phyloP scores from a whole-genome alignment of 1,284 basidiomycete genomes.

The Papiliotrema flavescens region DNA sequence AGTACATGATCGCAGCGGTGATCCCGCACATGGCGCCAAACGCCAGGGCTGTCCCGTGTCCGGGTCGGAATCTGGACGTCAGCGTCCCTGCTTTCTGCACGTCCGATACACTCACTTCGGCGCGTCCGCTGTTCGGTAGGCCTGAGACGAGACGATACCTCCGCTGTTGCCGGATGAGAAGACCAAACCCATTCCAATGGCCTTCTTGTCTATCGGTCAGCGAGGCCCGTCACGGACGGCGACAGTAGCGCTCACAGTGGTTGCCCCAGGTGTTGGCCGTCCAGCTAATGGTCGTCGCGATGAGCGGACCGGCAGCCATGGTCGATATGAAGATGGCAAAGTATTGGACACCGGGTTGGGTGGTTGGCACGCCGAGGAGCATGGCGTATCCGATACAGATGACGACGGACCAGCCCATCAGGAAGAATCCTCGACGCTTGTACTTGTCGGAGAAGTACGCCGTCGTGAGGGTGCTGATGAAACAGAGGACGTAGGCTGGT shows the following conservation, averaged over 20 bases:
- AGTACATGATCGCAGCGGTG: conserved; percentile 38
- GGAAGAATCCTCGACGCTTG: conserved; percentile 46
- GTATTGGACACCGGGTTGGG: conserved; percentile 43
- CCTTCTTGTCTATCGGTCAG: conserved; percentile 38
- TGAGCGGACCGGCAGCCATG: conserved; percentile 46
- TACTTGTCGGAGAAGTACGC: conserved; percentile 48
- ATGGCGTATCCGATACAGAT: conserved; percentile 50
- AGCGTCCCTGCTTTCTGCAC: too few species aligned
- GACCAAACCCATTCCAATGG: conserved; percentile 51
- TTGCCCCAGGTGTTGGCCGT: conserved; percentile 48
- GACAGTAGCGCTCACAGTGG: conserved; percentile 29
- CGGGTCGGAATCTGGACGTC: conserved; percentile 33
- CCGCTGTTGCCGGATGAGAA: conserved; percentile 52
- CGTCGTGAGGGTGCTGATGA: conserved; percentile 50
- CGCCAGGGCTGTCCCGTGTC: conserved; percentile 46
- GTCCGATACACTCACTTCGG: conserved; percentile 14
- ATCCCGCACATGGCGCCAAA: conserved; percentile 43
- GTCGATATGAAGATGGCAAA: conserved; percentile 51
- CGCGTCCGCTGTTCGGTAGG: conserved; percentile 41
- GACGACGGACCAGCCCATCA: conserved; percentile 50
- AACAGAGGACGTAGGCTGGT: conserved; percentile 51
- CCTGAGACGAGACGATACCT: conserved; percentile 50
- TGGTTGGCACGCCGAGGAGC: conserved; percentile 38
- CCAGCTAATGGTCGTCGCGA: conserved; percentile 51
- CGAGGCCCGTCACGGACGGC: conserved; percentile 1